These are phyloP conservation scores for Hortiboletus flavorubellus DNA, from an alignment of 768 basidiomycete species.

Conservation along the genomic window DNA sequence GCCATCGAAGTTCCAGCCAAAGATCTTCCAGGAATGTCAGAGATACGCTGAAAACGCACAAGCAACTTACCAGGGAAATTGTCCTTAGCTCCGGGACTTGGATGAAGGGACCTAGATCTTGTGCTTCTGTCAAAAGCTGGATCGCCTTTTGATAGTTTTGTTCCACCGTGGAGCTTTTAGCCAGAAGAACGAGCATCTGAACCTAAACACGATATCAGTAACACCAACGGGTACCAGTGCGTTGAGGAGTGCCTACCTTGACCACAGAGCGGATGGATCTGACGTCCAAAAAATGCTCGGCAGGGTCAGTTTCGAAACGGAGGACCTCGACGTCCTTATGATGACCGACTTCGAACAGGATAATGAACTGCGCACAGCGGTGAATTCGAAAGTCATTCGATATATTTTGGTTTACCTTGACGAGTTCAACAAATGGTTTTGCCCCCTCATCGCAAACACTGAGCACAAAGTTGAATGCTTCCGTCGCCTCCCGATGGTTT, in stretches of 20 bases:
- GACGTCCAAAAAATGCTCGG: not conserved
- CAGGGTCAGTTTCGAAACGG: not conserved
- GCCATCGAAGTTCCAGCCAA: constrained; percentile 11
- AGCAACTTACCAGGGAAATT: constrained; percentile 1
- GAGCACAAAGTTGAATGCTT: not conserved
- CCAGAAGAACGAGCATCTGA: not conserved
- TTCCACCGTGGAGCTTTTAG: not conserved
- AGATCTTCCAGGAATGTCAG: constrained; percentile 6
- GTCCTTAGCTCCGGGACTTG: not conserved
- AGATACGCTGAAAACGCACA: not conserved
- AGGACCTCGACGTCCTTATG: not conserved
- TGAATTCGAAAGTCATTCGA: not conserved
- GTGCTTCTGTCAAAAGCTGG: not conserved
- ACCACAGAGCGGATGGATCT: not conserved
- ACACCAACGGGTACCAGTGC: not conserved
- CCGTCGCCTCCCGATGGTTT: not conserved
- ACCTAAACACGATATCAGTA: not conserved
- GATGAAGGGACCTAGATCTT: not conserved
- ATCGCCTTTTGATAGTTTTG: not conserved
- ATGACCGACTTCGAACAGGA: constrained; percentile 1
- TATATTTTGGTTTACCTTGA: not conserved
- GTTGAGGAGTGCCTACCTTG: not conserved
- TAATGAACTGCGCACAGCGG: not conserved
- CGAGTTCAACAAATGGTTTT: not conserved
- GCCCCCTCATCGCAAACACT: not conserved